Base-by-base conservation (phyloP, 1,284 basidiomycete species). In the Moesziomyces sp. region DNA sequence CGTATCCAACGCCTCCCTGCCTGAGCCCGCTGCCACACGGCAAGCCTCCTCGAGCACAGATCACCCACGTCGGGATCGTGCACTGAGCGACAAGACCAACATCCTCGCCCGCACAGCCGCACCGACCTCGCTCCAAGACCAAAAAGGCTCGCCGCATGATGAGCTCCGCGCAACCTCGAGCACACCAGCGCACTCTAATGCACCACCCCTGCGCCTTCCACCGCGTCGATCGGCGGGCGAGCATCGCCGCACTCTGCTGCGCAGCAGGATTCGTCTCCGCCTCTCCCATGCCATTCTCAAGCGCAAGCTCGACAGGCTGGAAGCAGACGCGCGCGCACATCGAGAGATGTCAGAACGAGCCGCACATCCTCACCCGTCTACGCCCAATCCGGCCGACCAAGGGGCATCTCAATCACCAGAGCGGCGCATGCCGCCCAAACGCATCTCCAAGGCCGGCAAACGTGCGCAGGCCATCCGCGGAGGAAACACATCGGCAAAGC, bases 391-490 rank as follows among this genome's bases (percentile, higher is more conserved):
- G 16, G 52, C 51, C 9, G 19, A 23, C 6, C 42, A 46, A n/a
- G 44, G 19, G 10, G 24, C 38, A 7, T n/a, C 21, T 13, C 35
- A 38, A 3, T 19, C 56, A 1, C 48, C 52, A 16, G 66, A 63
- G 42, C 62, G 35, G 26, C 52, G 52, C 13, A 19, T 40, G 0
- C 51, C 66, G 30, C 52, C 66, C 7, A 69, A 59, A 28, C 66
- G 66, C 18, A 47, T 46, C 3, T 55, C 45, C 21, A 69, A 69
- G 45, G 66, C 66, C 9, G 66, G 59, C 6, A 69, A 69, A 28
- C 45, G 66, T 46, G 66, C 66, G 11, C 66, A 69, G 30, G 66
- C 59, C 6, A 62, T 69, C 24, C 59, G 66, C 21, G 66, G 66
- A 21, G 55, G 52, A 3, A 52, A 19, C 42, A 47, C 66, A 3